phyloP scores from a whole-genome alignment of 1,284 basidiomycete species.

The Grifola frondosa region DNA sequence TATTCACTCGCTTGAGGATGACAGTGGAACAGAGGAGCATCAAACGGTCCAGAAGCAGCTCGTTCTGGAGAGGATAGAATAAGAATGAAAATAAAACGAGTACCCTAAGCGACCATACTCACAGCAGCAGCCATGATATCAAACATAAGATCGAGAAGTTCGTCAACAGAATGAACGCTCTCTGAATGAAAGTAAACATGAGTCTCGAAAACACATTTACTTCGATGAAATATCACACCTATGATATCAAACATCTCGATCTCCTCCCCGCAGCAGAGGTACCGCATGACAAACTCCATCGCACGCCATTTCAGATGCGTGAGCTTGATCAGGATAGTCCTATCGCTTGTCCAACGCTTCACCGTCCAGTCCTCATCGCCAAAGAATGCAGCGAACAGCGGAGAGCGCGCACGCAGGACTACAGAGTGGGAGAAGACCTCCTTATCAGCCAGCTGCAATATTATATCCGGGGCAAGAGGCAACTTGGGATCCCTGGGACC shows the following conservation, averaged over 20 bases:
- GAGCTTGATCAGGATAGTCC: conserved; percentile 67
- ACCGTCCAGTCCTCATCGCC: conserved; percentile 81
- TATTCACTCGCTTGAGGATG: conserved; percentile 69
- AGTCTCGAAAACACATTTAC: conserved; percentile 2
- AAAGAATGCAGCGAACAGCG: conserved; percentile 88
- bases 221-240: conserved; percentile 45
- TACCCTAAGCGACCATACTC: conserved; percentile 26
- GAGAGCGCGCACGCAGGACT: conserved; percentile 79
- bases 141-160: conserved; percentile 85
- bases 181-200: conserved; percentile 42
- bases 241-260: conserved; percentile 74
- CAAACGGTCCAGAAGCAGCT: conserved; percentile 85
- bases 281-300: conserved; percentile 77
- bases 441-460: conserved; percentile 74
- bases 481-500: conserved; percentile 7
- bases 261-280: conserved; percentile 79
- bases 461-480: conserved; percentile 61
- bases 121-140: conserved; percentile 86
- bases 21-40: conserved; percentile 80
- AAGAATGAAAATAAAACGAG: neutral
- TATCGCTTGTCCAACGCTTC: conserved; percentile 55
- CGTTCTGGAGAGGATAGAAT: conserved; percentile 64
- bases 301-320: conserved; percentile 74
- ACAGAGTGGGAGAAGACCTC: conserved; percentile 72
- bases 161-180: conserved; percentile 66